Base-by-base conservation (phyloP, 805 yeast genomes). In the Schizosaccharomyces octosporus region DNA sequence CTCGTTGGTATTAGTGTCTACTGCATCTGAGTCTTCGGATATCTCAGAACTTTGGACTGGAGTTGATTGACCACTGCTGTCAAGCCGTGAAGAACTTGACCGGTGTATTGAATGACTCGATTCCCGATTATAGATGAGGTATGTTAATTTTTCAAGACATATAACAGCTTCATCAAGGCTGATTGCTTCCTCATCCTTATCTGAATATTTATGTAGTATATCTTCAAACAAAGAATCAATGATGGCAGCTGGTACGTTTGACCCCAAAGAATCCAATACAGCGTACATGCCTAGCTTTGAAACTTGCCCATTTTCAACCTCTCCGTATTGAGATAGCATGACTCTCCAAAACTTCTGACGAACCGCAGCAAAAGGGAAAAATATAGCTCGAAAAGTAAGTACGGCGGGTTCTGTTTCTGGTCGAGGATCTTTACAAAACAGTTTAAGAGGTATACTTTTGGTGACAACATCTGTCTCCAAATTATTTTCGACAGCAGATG, bases 231-330 rank as follows among this genome's bases (percentile, higher is more conserved):
- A 70, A 71, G 17, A 60, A 3, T 64, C 66, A 36, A 73, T 65
- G 0, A 73, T 70, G 2, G 61, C 65, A 1, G 64, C 67, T 5
- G 69, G 65, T 59, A 78, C 64, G 19, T 76, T 74, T 0, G 81
- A 79, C 0, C 87, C 87, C 41, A 84, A 69, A 1, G 82, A 72
- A 62, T 81, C 90, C 59, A 89, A 73, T 67, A 86, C 77, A 2
- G 83, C 74, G 1, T 77, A 76, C 31, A 87, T 69, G 66, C 86
- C 93, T 57, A 81, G 74, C 58, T 80, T 73, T 65, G 81, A 81
- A 64, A 80, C 74, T 9, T 71, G 66, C 2, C 74, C 72, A 13
- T 71, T 71, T 29, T 75, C 79, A 61, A 71, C 76, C 32, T 71
- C 72, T 59, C 72, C 80, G 66, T 76, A 82, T 24, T 63, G 63